Evolutionary conservation across 2,329 filamentous ascomycete genomes (phyloP).

Genomic region (Claviceps sp.): DNA sequence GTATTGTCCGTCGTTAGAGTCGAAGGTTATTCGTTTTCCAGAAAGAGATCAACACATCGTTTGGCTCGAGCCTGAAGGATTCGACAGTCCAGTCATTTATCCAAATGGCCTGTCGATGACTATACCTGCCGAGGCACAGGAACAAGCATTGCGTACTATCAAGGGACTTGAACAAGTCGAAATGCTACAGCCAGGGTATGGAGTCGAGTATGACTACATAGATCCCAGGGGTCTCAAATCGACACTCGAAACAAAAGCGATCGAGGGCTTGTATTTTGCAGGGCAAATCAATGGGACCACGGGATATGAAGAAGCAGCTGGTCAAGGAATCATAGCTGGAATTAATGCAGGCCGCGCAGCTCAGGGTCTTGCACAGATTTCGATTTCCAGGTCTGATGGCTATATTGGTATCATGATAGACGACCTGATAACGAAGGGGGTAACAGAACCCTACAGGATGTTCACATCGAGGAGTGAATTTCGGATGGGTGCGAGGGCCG

Average conservation of each 20-base stretch:
- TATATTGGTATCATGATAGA: constrained; percentile 99
- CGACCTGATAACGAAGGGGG: constrained; percentile 90
- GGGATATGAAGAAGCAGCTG: constrained; percentile 93
- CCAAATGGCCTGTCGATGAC: constrained; percentile 98
- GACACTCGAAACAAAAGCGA: constrained; percentile 90
- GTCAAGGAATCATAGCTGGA: constrained; percentile 82
- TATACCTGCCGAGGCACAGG: constrained; percentile 76
- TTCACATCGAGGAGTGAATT: constrained; percentile 95
- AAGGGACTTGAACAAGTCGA: constrained; percentile 74
- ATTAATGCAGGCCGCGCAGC: constrained; percentile 85
- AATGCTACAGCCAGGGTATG: constrained; percentile 93
- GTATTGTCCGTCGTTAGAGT: constrained; percentile 91
- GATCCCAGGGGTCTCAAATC: constrained; percentile 77
- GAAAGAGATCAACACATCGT: constrained; percentile 75
- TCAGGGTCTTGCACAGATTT: constrained; percentile 48
- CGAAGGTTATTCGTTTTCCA: constrained; percentile 79
- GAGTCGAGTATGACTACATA: constrained; percentile 97
- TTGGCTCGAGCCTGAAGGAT: constrained; percentile 95
- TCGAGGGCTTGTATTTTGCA: constrained; percentile 77
- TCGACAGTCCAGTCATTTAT: constrained; percentile 79
- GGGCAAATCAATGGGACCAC: constrained; percentile 98
- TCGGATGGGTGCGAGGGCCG: constrained; percentile 78
- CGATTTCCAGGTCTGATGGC: constrained; percentile 68
- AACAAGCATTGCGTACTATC: constrained; percentile 72
- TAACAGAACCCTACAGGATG: constrained; percentile 95